These are phyloP conservation scores for Pluteus cervinus DNA, from an alignment of 768 basidiomycete genomes.

Conservation along the genomic window DNA sequence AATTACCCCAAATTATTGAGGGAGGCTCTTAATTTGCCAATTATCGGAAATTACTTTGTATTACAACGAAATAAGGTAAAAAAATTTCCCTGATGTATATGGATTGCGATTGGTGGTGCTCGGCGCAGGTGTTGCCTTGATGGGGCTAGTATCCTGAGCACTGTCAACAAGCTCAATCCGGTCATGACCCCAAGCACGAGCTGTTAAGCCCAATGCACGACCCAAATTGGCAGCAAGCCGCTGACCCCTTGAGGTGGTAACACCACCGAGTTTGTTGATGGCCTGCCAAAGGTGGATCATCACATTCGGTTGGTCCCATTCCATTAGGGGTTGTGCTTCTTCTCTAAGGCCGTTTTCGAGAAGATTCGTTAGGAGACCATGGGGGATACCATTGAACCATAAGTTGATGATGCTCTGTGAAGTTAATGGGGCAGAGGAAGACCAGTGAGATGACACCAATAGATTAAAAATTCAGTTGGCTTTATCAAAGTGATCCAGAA, in stretches of 20 bases:
- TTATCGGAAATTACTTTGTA: too few species aligned
- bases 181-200: slow-evolving; percentile 29
- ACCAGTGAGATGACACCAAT: slow-evolving; percentile 41
- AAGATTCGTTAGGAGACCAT: slow-evolving; percentile 35
- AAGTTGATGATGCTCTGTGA: slow-evolving; percentile 58
- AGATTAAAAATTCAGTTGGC: slow-evolving; percentile 63
- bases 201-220: slow-evolving; percentile 52
- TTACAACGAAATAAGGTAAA: too few species aligned
- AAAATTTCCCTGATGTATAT: too few species aligned
- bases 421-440: slow-evolving; percentile 36
- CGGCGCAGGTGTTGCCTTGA: too few species aligned
- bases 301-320: slow-evolving; percentile 46
- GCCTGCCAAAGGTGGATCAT: slow-evolving; percentile 46
- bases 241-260: slow-evolving; percentile 38
- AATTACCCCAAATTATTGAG: too few species aligned
- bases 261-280: slow-evolving; percentile 40
- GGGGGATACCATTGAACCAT: slow-evolving; percentile 48
- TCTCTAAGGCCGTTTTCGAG: slow-evolving; percentile 45
- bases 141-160: slow-evolving; percentile 19
- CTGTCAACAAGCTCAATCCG: slow-evolving; percentile 26
- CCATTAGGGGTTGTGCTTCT: slow-evolving; percentile 41
- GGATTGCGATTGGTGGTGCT: too few species aligned
- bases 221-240: slow-evolving; percentile 40
- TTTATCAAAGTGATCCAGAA: too few species aligned
- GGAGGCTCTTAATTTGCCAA: too few species aligned